A percentile compares a stretch with the other conserved stretches of the same genome.
These are phyloP conservation scores for Cryptococcus sp. DNA, from an alignment of 1,284 basidiomycete species.

Conservation along the genomic window DNA sequence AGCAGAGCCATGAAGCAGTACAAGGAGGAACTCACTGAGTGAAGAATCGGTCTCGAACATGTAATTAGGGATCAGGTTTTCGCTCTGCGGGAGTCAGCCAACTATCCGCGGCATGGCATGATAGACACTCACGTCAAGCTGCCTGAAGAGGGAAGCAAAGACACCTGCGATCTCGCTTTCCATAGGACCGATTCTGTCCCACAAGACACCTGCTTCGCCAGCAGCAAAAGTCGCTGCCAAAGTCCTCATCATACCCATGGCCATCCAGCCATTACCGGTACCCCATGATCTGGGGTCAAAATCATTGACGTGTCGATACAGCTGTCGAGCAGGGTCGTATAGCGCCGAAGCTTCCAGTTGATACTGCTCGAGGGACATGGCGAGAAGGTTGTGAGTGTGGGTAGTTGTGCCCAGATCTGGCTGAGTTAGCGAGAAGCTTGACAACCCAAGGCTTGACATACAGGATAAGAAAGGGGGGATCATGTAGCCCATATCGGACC, in stretches of 20 bases:
- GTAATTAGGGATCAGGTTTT: conserved; percentile 30
- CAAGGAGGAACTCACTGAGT: not conserved
- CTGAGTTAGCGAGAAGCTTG: conserved; percentile 2
- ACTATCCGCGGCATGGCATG: not conserved
- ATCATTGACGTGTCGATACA: conserved; percentile 54
- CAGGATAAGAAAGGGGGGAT: conserved; percentile 59
- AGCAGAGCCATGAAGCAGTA: not conserved
- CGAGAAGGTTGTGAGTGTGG: conserved; percentile 49
- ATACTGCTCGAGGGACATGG: conserved; percentile 53
- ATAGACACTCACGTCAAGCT: conserved; percentile 38
- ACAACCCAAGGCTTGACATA: conserved; percentile 6
- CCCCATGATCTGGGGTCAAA: conserved; percentile 57
- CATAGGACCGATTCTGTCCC: conserved; percentile 51
- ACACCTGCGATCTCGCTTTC: conserved; percentile 47
- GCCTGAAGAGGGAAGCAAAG: conserved; percentile 50
- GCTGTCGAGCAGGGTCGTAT: conserved; percentile 39
- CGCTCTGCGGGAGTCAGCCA: conserved; percentile 4
- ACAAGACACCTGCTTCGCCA: conserved; percentile 2
- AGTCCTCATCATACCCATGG: conserved; percentile 21
- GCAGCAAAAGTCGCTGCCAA: conserved; percentile 17
- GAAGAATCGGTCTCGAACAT: conserved; percentile 16
- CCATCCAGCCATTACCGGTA: conserved; percentile 48
- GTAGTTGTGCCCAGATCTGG: conserved; percentile 51
- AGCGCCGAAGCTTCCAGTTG: conserved; percentile 51
- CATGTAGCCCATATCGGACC: conserved; percentile 62